Conservation (phyloP, 192 early-diverging fungal genomes). For the Geosiphon pyriformis region DNA sequence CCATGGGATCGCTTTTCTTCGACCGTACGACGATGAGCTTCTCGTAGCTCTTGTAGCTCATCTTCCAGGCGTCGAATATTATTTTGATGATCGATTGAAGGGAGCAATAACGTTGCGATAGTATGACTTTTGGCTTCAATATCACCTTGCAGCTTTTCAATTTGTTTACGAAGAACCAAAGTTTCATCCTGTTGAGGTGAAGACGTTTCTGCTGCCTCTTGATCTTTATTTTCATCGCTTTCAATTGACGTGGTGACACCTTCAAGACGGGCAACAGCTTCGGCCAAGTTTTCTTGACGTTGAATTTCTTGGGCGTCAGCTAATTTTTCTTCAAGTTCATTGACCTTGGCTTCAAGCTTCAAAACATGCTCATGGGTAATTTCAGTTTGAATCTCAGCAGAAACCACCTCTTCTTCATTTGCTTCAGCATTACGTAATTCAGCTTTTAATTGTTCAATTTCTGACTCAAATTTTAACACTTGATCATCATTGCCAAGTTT, state of each 20-base stretch:
- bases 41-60: constrained; percentile 13
- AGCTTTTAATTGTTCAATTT: background rate
- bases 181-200: background rate
- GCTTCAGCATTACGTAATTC: background rate
- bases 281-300: constrained; percentile 10
- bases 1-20: background rate
- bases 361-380: background rate
- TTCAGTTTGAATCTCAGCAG: background rate
- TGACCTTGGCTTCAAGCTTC: constrained; percentile 10
- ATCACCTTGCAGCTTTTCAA: constrained; percentile 19
- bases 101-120: constrained; percentile 17
- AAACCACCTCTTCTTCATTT: background rate
- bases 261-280: constrained; percentile 1
- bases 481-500: background rate
- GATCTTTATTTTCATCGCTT: background rate
- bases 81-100: constrained; percentile 20
- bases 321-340: constrained; percentile 18
- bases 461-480: constrained; percentile 9
- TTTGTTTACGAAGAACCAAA: background rate
- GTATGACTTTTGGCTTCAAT: constrained; percentile 26
- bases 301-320: constrained; percentile 7
- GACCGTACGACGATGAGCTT: background rate
- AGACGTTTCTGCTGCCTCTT: background rate
- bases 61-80: constrained; percentile 14
- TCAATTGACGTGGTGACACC: background rate